phyloP scores from a whole-genome alignment of 129 eudicot genomes.

The Apium graveolens region DNA sequence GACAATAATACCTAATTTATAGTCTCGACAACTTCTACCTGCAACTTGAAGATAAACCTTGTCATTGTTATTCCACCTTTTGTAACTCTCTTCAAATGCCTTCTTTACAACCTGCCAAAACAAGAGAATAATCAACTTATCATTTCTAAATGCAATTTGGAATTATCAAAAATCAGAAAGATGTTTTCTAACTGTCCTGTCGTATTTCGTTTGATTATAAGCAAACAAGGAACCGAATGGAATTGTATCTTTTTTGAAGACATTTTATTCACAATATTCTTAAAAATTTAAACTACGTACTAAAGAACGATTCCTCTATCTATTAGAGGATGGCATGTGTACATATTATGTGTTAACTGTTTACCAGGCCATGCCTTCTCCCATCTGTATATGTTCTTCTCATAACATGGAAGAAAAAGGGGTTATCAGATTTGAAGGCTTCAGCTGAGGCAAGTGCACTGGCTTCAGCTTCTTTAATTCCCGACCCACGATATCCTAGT shows the following conservation, averaged over 20 bases:
- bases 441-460: constrained; percentile 1
- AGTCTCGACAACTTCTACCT: no score
- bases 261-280: background rate
- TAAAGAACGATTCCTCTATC: no score
- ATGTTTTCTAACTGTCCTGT: no score
- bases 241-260: no score
- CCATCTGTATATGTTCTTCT: background rate
- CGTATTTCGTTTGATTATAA: no score
- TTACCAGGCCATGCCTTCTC: background rate
- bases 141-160: background rate
- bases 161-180: background rate
- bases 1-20: no score
- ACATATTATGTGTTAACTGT: background rate
- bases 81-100: background rate
- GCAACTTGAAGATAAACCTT: background rate
- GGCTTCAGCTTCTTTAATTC: background rate
- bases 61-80: background rate
- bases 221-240: background rate
- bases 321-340: background rate
- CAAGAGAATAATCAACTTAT: background rate
- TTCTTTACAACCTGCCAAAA: background rate
- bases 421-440: background rate
- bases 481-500: background rate
- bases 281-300: no score
- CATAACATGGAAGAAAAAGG: background rate